phyloP scores from a whole-genome alignment of 2,329 filamentous ascomycete genomes.

The Colletotrichum eleusines region DNA sequence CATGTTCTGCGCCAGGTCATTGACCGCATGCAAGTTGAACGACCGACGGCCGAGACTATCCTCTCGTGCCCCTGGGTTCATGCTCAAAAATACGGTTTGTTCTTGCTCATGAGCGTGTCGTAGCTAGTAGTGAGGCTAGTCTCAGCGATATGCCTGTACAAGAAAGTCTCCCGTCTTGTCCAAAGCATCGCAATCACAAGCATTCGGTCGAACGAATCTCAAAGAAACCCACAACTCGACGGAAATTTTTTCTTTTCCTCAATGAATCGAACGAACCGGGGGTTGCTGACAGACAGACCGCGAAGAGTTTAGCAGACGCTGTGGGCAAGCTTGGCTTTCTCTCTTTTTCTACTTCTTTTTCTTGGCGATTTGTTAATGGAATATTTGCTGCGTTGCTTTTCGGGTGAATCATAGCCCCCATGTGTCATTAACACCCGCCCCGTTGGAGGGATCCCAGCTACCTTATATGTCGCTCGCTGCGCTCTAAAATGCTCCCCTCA shows the following conservation, averaged over 20 bases:
- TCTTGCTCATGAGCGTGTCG: not conserved
- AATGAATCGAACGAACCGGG: not conserved
- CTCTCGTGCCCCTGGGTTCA: not conserved
- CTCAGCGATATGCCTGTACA: no score
- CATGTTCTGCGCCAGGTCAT: not conserved
- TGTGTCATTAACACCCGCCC: slow-evolving; percentile 17
- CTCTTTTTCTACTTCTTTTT: not conserved
- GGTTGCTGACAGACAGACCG: not conserved
- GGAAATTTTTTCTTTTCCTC: no score
- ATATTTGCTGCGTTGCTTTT: slow-evolving; percentile 27
- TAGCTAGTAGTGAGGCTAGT: not conserved
- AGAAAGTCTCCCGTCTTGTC: not conserved
- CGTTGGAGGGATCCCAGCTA: not conserved
- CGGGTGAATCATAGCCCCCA: slow-evolving; percentile 20
- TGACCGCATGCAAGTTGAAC: no score
- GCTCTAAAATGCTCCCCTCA: slow-evolving; percentile 13
- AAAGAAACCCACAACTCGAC: not conserved
- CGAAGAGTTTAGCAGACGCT: not conserved
- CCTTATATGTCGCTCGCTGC: not conserved
- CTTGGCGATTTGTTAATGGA: not conserved
- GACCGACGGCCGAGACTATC: no score
- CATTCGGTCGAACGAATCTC: not conserved
- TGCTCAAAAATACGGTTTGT: not conserved
- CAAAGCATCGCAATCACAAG: not conserved
- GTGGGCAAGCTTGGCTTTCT: not conserved